phyloP scores from a whole-genome alignment of 2,329 filamentous ascomycete species.

The Myriosclerotinia scirpicola region DNA sequence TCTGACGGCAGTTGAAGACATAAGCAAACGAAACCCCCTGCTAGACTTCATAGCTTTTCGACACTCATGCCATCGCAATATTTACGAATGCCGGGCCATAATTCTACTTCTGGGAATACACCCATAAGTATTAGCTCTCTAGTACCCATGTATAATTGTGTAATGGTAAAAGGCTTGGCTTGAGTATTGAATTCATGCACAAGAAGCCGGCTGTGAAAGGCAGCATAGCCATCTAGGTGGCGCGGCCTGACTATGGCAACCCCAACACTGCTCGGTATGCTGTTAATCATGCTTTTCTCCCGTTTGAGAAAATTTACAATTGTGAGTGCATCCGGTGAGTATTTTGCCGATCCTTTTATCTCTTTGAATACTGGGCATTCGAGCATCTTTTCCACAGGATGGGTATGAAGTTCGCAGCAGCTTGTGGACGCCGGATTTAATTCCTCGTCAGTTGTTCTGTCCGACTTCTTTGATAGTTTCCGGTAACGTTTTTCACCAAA shows the following conservation, averaged over 20 bases:
- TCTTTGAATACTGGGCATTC: slow-evolving; percentile 6
- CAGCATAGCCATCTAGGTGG: background rate
- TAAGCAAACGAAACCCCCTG: background rate
- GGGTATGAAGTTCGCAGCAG: slow-evolving; percentile 5
- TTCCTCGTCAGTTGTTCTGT: background rate
- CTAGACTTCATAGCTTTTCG: background rate
- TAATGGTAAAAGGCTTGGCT: background rate
- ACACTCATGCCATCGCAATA: background rate
- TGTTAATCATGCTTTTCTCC: background rate
- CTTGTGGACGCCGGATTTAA: background rate
- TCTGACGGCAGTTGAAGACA: background rate
- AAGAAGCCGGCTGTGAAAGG: background rate
- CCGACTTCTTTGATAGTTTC: background rate
- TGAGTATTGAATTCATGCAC: background rate
- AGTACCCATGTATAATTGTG: background rate
- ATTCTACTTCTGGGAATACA: background rate
- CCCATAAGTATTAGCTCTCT: background rate
- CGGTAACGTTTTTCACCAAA: no score
- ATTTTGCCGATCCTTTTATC: background rate
- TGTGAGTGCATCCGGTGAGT: slow-evolving; percentile 3
- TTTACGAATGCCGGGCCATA: background rate
- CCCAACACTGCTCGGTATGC: background rate
- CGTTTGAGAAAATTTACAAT: background rate
- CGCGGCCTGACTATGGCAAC: no score
- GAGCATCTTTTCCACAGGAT: background rate